A percentile compares a stretch with the other conserved stretches of the same genome.
These are phyloP conservation scores for Fusarium liriodendri DNA, from an alignment of 2,329 filamentous ascomycete species.

Conservation along the genomic window DNA sequence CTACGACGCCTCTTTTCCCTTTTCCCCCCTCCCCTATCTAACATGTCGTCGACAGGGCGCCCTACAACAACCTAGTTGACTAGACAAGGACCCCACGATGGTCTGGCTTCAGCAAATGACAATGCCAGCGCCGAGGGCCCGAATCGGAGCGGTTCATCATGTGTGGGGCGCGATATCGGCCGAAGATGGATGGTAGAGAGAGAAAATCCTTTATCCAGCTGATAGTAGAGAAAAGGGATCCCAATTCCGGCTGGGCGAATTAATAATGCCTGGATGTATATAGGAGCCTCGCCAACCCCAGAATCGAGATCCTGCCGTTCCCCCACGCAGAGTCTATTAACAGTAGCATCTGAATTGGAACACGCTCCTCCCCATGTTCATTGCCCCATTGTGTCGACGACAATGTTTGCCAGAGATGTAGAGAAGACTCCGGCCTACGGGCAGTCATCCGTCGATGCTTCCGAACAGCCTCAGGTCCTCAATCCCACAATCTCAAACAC, in stretches of 20 bases:
- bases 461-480: constrained; percentile 18
- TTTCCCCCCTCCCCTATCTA: not conserved
- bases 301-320: not conserved
- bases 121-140: constrained; percentile 3
- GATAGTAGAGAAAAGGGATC: not conserved
- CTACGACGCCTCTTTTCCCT: not conserved
- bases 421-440: constrained; percentile 27
- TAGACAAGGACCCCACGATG: not conserved
- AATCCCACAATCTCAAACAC: constrained; percentile 41
- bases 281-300: constrained; percentile 21
- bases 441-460: constrained; percentile 4
- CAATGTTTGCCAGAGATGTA: constrained; percentile 37
- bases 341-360: constrained; percentile 17
- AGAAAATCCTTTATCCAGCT: constrained; percentile 17
- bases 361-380: not conserved
- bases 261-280: constrained; percentile 26
- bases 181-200: constrained; percentile 11
- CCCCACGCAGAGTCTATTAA: not conserved
- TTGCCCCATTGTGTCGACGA: constrained; percentile 11
- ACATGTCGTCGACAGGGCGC: constrained; percentile 17
- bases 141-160: constrained; percentile 13
- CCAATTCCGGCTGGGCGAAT: not conserved
- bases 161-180: constrained; percentile 39
- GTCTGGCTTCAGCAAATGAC: constrained; percentile 9
- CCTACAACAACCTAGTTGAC: not conserved